Base-by-base conservation (phyloP, 129 eudicot species). In the Calendula officinalis region DNA sequence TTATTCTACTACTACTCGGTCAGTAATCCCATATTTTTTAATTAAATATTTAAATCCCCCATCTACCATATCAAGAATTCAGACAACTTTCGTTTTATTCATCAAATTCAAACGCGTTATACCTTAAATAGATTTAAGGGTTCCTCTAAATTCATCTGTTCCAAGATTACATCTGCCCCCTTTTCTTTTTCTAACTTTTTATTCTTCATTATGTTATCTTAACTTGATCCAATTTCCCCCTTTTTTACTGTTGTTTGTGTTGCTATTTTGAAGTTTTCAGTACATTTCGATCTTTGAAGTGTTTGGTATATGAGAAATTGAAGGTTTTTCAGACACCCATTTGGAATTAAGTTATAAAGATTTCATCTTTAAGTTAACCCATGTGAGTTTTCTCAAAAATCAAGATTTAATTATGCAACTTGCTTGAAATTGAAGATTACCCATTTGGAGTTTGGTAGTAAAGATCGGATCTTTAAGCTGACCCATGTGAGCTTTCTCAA, bases 311-410 rank as follows among this genome's bases (percentile, higher is more conserved):
- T 7, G 30, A 13, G 37, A 50, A 60, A 48, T 27, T 35, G 35
- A 52, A 50, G 64, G 15, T 50, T 60, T 60, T 37, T 47, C 51
- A 70, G 62, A 37, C 60, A 73, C 73, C 78, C 72, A 62, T 63
- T 72, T 72, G 71, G 42, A 34, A 41, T 40, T 71, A 33, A 12
- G 70, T 44, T 64, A 14, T 61, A 62, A 52, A 55, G 66, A 44
- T 72, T 73, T 9, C 60, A 64, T 72, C 59, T 72, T 35, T 73
- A 8, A 40, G 39, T 35, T 8, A 6, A 22, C 49, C 74, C 64
- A 22, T 55, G 44, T 46, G 45, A 47, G 66, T 43, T 17, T 60
- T 60, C 48, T 56, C 37, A 15, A 48, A 39, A 42, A 53, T 42
- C 12, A 43, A 45, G 32, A 17, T 7, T 3, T 32, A 7, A 27